A percentile compares a stretch with the other conserved stretches of the same genome.
Conservation (phyloP, 2,329 filamentous ascomycete species). For the Cercospora citrullina region DNA sequence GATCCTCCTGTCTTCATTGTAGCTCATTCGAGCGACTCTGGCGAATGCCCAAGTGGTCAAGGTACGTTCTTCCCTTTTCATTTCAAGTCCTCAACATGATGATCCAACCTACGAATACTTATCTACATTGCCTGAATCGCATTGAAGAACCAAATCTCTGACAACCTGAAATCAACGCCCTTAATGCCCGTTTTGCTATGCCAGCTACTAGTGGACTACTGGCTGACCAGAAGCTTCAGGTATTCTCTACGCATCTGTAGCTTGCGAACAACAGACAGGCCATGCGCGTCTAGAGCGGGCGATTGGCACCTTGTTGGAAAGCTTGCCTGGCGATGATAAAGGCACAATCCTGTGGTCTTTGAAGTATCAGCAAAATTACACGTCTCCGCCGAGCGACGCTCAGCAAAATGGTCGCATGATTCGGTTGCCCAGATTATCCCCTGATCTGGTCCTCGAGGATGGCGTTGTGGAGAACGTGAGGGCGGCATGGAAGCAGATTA, state of each 20-base stretch:
- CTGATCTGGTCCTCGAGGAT: slow-evolving; percentile 76
- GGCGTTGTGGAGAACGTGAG: slow-evolving; percentile 65
- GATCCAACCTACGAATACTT: slow-evolving; percentile 84
- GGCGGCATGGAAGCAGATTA: slow-evolving; percentile 67
- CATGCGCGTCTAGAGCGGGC: slow-evolving; percentile 44
- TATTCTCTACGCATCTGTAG: slow-evolving; percentile 58
- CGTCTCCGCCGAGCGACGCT: slow-evolving; percentile 35
- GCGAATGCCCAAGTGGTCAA: slow-evolving; percentile 85
- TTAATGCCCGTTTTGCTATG: not conserved
- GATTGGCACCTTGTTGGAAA: slow-evolving; percentile 46
- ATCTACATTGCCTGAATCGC: slow-evolving; percentile 99
- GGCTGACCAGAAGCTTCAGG: slow-evolving; percentile 43
- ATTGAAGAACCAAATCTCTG: slow-evolving; percentile 86
- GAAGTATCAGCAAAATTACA: slow-evolving; percentile 51
- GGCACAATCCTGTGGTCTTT: slow-evolving; percentile 54
- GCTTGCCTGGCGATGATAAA: slow-evolving; percentile 37
- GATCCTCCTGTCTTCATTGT: slow-evolving; percentile 61
- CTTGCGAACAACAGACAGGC: slow-evolving; percentile 40
- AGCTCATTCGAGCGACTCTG: slow-evolving; percentile 84
- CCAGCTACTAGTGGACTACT: not conserved
- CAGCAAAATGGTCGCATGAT: slow-evolving; percentile 38
- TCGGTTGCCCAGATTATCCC: slow-evolving; percentile 53
- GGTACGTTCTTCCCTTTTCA: slow-evolving; percentile 64
- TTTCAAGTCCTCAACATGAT: slow-evolving; percentile 64
- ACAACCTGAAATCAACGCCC: slow-evolving; percentile 71